Conservation (phyloP, 768 basidiomycete species). For the Kwoniella shandongensis region DNA sequence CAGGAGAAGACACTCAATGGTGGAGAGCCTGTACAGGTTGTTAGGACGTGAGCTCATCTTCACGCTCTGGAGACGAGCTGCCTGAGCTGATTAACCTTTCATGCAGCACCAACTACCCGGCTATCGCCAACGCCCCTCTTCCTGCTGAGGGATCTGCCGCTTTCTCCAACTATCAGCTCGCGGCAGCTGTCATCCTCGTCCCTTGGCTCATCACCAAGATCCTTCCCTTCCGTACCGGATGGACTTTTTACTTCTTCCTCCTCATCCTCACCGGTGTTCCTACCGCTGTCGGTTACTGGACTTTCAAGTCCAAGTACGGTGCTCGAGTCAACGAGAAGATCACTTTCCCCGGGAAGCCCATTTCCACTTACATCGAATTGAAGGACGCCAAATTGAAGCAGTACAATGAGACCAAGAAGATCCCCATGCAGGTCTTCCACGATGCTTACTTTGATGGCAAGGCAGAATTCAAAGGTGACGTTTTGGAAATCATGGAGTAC, state of each 20-base stretch:
- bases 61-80: conserved; percentile 1
- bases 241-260: conserved; percentile 81
- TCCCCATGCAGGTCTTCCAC: conserved; percentile 96
- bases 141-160: conserved; percentile 54
- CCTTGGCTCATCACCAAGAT: conserved; percentile 82
- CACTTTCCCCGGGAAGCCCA: conserved; percentile 74
- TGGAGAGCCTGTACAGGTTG: neutral
- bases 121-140: conserved; percentile 51
- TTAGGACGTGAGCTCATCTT: conserved; percentile 14
- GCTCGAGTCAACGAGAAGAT: conserved; percentile 76
- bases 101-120: conserved; percentile 41
- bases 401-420: conserved; percentile 73
- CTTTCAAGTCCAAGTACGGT: conserved; percentile 77
- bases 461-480: conserved; percentile 96
- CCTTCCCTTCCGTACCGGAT: conserved; percentile 78
- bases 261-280: conserved; percentile 72
- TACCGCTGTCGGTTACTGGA: conserved; percentile 83
- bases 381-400: conserved; percentile 78
- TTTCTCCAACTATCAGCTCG: conserved; percentile 63
- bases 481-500: conserved; percentile 88
- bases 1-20: conserved; percentile 12
- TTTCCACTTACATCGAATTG: conserved; percentile 88
- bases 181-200: conserved; percentile 69
- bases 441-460: conserved; percentile 97
- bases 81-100: neutral